Evolutionary conservation across 768 basidiomycete genomes (phyloP).

Genomic region (Tephrocybe sp.): DNA sequence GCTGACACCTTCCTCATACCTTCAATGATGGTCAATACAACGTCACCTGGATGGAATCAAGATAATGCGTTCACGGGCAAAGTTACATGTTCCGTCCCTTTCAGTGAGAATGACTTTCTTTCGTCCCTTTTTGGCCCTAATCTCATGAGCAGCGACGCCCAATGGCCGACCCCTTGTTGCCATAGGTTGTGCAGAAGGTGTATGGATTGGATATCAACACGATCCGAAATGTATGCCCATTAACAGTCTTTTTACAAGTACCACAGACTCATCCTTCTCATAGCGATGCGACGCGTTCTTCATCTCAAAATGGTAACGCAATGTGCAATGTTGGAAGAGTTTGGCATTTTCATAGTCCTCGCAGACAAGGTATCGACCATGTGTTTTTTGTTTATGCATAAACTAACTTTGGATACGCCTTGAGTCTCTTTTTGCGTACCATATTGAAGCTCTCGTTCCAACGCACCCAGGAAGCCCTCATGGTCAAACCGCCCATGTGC

Average conservation of each 20-base stretch:
- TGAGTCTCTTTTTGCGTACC: conserved; percentile 90
- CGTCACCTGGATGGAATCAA: conserved; percentile 67
- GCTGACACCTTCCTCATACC: conserved; percentile 86
- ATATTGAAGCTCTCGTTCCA: conserved; percentile 95
- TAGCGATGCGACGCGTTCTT: conserved; percentile 90
- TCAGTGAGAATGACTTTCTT: conserved; percentile 58
- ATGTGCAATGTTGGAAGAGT: conserved; percentile 94
- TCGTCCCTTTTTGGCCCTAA: neutral
- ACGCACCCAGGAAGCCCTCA: conserved; percentile 71
- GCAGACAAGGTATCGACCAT: conserved; percentile 78
- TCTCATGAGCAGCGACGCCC: conserved; percentile 58
- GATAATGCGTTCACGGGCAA: conserved; percentile 76
- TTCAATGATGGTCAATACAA: conserved; percentile 47
- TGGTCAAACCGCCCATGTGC: conserved; percentile 59
- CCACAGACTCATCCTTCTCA: neutral
- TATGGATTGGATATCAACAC: conserved; percentile 95
- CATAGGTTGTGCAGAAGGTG: conserved; percentile 93
- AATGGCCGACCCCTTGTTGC: conserved; percentile 88
- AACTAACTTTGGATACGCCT: neutral
- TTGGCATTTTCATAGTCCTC: conserved; percentile 93
- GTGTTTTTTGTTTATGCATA: neutral
- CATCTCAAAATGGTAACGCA: conserved; percentile 94
- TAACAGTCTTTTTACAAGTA: neutral
- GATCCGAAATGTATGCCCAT: conserved; percentile 83
- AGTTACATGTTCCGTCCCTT: conserved; percentile 95